phyloP scores from a whole-genome alignment of 1,284 basidiomycete genomes.

The Cryptococcus sp. region DNA sequence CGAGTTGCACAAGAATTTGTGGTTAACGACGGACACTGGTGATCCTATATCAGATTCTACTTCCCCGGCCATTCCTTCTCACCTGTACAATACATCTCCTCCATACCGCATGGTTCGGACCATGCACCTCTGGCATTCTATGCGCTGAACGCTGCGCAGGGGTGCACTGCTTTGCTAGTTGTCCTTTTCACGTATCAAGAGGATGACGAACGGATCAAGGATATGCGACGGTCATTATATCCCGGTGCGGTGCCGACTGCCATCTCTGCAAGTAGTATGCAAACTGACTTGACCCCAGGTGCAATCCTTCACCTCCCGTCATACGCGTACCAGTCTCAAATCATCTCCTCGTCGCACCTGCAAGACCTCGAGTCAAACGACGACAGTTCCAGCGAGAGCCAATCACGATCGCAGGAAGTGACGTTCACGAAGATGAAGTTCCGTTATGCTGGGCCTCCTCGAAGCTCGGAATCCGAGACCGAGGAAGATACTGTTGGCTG shows the following conservation, averaged over 20 bases:
- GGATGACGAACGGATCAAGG: neutral
- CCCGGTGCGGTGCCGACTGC: neutral
- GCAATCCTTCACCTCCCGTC: neutral
- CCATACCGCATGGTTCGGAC: no score
- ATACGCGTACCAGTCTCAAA: neutral
- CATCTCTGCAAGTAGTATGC: no score
- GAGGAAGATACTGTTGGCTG: neutral
- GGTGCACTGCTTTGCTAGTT: neutral
- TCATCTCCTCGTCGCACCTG: no score
- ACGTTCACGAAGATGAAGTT: neutral
- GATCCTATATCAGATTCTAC: neutral
- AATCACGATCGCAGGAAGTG: neutral
- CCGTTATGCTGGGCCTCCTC: neutral
- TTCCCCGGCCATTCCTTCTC: slow-evolving; percentile 9
- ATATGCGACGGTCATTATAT: neutral
- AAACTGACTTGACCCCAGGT: neutral
- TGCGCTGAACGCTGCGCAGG: neutral
- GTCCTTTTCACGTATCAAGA: neutral
- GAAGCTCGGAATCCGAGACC: neutral
- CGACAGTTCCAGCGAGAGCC: neutral
- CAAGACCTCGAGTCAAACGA: neutral
- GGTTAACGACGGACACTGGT: neutral
- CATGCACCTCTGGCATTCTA: neutral
- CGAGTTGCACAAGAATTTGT: neutral
- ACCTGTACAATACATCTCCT: slow-evolving; percentile 2